A percentile compares a stretch with the other conserved stretches of the same genome.
phyloP scores from a whole-genome alignment of 1,284 basidiomycete species.

The Ceratobasidium sp. region DNA sequence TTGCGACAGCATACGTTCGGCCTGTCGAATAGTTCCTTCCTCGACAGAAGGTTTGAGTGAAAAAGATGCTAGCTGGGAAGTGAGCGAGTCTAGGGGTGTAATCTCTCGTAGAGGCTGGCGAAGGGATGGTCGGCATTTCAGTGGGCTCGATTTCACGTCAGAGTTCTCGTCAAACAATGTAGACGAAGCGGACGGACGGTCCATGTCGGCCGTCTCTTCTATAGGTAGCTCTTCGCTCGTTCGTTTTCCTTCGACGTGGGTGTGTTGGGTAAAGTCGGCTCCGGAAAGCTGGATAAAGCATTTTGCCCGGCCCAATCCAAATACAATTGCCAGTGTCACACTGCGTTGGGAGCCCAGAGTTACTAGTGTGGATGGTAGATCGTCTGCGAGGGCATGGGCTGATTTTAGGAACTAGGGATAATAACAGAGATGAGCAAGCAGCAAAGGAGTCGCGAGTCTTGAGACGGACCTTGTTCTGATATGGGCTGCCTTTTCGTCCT shows the following conservation, averaged over 20 bases:
- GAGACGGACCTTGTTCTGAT: slow-evolving; percentile 8
- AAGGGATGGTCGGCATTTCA: not conserved
- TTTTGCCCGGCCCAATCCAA: slow-evolving; percentile 25
- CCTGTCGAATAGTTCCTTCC: slow-evolving; percentile 11
- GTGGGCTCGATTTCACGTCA: not conserved
- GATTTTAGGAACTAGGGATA: slow-evolving; percentile 21
- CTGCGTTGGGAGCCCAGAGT: not conserved
- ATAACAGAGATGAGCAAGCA: not conserved
- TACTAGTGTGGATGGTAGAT: slow-evolving; percentile 12
- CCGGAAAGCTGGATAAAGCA: slow-evolving; percentile 17
- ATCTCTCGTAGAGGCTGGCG: slow-evolving; percentile 23
- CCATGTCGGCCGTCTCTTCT: not conserved
- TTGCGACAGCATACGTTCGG: slow-evolving; percentile 19
- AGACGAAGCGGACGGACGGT: not conserved
- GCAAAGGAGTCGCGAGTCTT: no score
- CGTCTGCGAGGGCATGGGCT: not conserved
- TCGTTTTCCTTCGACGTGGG: not conserved
- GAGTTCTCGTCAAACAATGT: not conserved
- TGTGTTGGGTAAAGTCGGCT: not conserved
- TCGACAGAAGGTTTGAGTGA: not conserved
- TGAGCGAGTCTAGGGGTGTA: slow-evolving; percentile 6
- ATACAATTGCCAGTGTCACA: slow-evolving; percentile 16
- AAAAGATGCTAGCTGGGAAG: slow-evolving; percentile 8
- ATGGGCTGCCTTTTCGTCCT: slow-evolving; percentile 13
- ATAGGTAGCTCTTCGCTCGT: not conserved